Base-by-base conservation (phyloP, 192 early-diverging fungal genomes). In the Pecoramyces ruminantium region DNA sequence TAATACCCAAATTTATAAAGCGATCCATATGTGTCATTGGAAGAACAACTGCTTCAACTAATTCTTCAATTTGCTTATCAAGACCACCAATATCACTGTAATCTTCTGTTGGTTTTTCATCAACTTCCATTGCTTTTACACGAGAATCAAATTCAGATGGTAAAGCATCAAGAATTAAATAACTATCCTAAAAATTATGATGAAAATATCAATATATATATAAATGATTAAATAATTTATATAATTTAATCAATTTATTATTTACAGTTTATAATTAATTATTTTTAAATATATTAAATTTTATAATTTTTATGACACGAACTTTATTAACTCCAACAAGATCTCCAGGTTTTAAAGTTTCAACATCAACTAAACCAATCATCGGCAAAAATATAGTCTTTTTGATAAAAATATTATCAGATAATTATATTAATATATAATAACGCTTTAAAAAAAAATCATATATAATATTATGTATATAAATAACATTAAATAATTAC, bases 81-180 rank as follows among this genome's bases (percentile, higher is more conserved):
- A 95, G 84, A n/a, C 94, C 94, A 82, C 94, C 94, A 83, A 95
- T 93, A 83, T 98, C 97, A 83, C 91, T 96, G 83, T 97, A 98
- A 80, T 95, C 94, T 87, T 99, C 97, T 25, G 95, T 96, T 21
- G 97, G 97, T 87, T 98, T 98, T 85, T 99, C 97, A 81, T 99
- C 97, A 11, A 99, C 97, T 86, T 99, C 97, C 97, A 99, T 99
- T 18, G 96, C 97, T 86, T 98, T 98, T 51, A 97, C 97, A 77
- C 97, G 92, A 30, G 96, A 95, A 86, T 99, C 97, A 82, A 97
- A 98, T 84, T 99, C 97, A 18, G 96, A 93, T 8, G 97, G 97
- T 79, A 99, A 89, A 85, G 93, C 96, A 82, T 99, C 96, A 78
- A 99, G 88, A 81, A 99, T 92, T 84, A 99, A 86, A 83, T 94